Evolutionary conservation across 495 filamentous ascomycete species (phyloP).

Genomic region (Bacidia gigantensis): DNA sequence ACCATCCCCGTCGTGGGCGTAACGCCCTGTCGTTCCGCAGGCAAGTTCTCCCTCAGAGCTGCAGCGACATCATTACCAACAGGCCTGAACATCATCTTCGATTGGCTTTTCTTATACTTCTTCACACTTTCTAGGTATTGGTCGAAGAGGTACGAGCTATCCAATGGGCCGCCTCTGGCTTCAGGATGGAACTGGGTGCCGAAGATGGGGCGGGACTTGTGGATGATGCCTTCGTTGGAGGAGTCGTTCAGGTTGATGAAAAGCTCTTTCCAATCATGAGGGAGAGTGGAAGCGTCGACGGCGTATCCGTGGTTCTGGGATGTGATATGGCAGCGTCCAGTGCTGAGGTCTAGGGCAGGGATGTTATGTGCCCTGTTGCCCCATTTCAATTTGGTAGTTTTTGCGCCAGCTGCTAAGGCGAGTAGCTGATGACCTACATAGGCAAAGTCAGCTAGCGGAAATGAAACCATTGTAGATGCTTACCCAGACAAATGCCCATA

Average conservation of each 20-base stretch:
- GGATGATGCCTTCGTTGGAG: conserved; percentile 53
- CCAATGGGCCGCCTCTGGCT: conserved; percentile 88
- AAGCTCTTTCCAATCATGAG: conserved; percentile 86
- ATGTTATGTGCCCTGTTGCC: conserved; percentile 81
- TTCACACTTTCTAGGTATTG: conserved; percentile 81
- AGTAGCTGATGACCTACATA: conserved; percentile 89
- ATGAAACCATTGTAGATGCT: too few species aligned
- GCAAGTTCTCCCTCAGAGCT: conserved; percentile 75
- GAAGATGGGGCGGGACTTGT: conserved; percentile 92
- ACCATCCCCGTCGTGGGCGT: conserved; percentile 45
- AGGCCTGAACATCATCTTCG: conserved; percentile 41
- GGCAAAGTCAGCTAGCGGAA: too few species aligned
- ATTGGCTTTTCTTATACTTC: conserved; percentile 73
- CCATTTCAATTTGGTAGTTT: conserved; percentile 78
- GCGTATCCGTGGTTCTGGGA: conserved; percentile 98
- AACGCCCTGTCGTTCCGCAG: conserved; percentile 89
- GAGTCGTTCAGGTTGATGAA: conserved; percentile 77
- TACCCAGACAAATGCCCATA: conserved; percentile 89
- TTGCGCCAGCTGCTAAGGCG: conserved; percentile 75
- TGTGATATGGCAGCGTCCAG: conserved; percentile 95
- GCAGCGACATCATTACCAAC: conserved; percentile 55
- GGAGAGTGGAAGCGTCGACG: conserved; percentile 73
- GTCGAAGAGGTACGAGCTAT: conserved; percentile 90
- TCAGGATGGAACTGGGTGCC: conserved; percentile 97
- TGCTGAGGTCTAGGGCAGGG: conserved; percentile 71